Percentiles rank a stretch among this genome's conserved stretches.
Conservation (phyloP, 805 yeast species). For the Danielozyma ontarioensis region DNA sequence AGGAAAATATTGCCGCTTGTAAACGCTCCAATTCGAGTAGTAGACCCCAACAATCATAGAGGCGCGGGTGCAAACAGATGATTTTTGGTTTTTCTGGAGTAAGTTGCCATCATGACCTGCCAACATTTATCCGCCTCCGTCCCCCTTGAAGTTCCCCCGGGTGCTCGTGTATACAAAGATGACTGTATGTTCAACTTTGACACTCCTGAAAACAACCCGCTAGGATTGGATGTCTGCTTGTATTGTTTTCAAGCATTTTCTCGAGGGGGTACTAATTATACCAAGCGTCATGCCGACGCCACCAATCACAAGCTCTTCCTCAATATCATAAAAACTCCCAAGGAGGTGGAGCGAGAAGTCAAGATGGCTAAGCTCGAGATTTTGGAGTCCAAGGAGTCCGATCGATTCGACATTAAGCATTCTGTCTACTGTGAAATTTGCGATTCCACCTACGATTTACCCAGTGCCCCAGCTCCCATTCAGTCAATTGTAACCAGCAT, state of each 20-base stretch:
- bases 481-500: slow-evolving; percentile 38
- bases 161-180: slow-evolving; percentile 62
- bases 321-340: slow-evolving; percentile 50
- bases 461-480: slow-evolving; percentile 16
- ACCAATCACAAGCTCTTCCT: slow-evolving; percentile 54
- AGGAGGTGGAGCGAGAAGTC: slow-evolving; percentile 30
- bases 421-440: slow-evolving; percentile 34
- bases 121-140: slow-evolving; percentile 3
- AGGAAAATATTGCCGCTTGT: slow-evolving; percentile 45
- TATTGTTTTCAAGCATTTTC: slow-evolving; percentile 69
- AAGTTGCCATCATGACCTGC: neutral
- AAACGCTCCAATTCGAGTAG: slow-evolving; percentile 44
- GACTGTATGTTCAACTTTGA: slow-evolving; percentile 88
- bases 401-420: slow-evolving; percentile 46
- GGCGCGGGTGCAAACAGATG: neutral
- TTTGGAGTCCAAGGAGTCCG: slow-evolving; percentile 57
- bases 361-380: slow-evolving; percentile 67
- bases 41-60: slow-evolving; percentile 34
- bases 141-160: slow-evolving; percentile 14
- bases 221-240: slow-evolving; percentile 74
- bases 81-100: neutral
- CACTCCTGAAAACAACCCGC: slow-evolving; percentile 44
- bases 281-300: slow-evolving; percentile 49
- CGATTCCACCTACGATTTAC: slow-evolving; percentile 20
- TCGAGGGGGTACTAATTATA: slow-evolving; percentile 42